Evolutionary conservation across 2,329 filamentous ascomycete species (phyloP).

Genomic region (Magnaporthiopsis incrustans): DNA sequence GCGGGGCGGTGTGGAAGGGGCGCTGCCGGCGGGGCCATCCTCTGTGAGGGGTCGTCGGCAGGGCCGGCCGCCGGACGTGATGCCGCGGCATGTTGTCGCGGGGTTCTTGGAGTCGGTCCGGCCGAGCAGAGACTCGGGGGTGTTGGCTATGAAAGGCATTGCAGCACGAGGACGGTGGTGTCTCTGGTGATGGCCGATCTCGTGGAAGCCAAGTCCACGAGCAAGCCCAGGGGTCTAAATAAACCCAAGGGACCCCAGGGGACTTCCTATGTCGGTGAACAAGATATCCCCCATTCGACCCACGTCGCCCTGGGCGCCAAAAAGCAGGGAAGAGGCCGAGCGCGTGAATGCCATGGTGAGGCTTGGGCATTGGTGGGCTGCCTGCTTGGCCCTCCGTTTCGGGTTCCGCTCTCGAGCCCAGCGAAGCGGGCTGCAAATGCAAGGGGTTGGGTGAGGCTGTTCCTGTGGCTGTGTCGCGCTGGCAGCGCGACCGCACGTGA

Average conservation of each 20-base stretch:
- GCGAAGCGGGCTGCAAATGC: not conserved
- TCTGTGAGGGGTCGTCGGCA: slow-evolving; percentile 69
- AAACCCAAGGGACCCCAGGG: too few relatives aligned
- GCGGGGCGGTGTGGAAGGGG: slow-evolving; percentile 14
- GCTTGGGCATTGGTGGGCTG: slow-evolving; percentile 3
- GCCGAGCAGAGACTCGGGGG: slow-evolving; percentile 71
- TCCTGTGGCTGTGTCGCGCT: slow-evolving; percentile 3
- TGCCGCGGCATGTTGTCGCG: slow-evolving; percentile 75
- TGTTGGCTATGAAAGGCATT: slow-evolving; percentile 63
- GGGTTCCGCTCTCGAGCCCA: not conserved
- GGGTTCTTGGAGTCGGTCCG: slow-evolving; percentile 82
- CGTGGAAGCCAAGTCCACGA: not conserved
- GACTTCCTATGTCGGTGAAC: not conserved
- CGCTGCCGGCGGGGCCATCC: slow-evolving; percentile 23
- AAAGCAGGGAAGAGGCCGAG: not conserved
- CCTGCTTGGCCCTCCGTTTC: not conserved
- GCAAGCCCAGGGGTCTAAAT: too few relatives aligned
- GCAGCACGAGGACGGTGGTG: not conserved
- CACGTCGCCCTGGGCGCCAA: not conserved
- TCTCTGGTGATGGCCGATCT: too few relatives aligned
- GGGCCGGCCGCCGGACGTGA: slow-evolving; percentile 73
- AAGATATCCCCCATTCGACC: not conserved
- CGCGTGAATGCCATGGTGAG: slow-evolving; percentile 6
- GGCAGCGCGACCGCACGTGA: not conserved
- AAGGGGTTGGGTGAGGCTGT: slow-evolving; percentile 6